Evolutionary conservation across 306 rosid genomes (phyloP), one percentile per base, ranked within the genome.

Genomic region (Sophora flavescens): DNA sequence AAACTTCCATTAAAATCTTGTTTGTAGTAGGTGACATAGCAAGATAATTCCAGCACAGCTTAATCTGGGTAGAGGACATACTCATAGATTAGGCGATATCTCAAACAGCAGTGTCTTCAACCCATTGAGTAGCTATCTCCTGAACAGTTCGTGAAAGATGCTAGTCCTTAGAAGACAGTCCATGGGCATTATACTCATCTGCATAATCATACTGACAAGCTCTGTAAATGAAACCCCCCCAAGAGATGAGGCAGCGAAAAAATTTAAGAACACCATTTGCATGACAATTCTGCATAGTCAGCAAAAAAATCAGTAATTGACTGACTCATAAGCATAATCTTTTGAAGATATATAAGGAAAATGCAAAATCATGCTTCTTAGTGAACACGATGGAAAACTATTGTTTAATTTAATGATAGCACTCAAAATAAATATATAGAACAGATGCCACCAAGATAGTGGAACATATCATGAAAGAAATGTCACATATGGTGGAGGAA

Each of bases 191-290:
- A 74, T 85, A 87, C 51, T 81, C 90, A 75, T 67, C 96, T 90
- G 80, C 87, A 92, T 61, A 86, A 91, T 92, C 89, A 32, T 88
- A 83, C 14, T 91, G 89, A 66, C 91, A 91, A 78, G 96, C 92
- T 44, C 92, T 84, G 84, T 70, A 70, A 9, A 52, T 9, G 45
- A 39, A 38, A 54, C 6, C 47, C 16, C 66, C 53, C 33, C n/a
- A n/a, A 63, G 47, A 64, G 68, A 30, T 79, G 51, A 39, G 32
- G 6, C 56, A 72, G 57, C 6, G 15, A 64, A 42, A 39, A 39
- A 7, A 73, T 33, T 70, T 28, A 38, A 38, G 30, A 41, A 32
- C 38, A 51, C 15, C 10, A 58, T 30, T 26, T 28, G 71, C 51
- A 74, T 22, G 16, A 45, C 13, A 30, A 41, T 17, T 44, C 8